phyloP scores from a whole-genome alignment of 208 protist species.

The Acanthamoeba lenticulata region DNA sequence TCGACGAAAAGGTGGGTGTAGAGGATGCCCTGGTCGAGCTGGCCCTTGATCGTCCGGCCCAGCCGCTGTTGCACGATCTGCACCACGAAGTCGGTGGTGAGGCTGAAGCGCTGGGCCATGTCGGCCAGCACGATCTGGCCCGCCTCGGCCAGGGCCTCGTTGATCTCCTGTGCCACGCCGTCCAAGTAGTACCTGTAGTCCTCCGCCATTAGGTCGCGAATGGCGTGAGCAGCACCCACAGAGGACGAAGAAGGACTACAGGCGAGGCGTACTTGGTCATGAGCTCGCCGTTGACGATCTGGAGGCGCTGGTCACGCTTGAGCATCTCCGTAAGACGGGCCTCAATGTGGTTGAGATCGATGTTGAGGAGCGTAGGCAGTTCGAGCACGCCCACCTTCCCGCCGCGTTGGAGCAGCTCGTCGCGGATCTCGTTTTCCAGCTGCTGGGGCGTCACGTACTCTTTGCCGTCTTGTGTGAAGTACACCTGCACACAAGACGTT shows the following conservation, averaged over 20 bases:
- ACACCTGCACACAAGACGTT: background rate
- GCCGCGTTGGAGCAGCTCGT: constrained; percentile 76
- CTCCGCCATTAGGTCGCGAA: background rate
- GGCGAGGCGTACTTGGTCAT: constrained; percentile 68
- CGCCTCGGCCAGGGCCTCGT: constrained; percentile 69
- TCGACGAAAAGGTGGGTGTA: constrained; percentile 78
- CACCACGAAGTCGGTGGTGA: constrained; percentile 75
- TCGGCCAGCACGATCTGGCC: constrained; percentile 77
- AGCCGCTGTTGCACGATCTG: constrained; percentile 66
- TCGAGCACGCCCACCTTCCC: constrained; percentile 80
- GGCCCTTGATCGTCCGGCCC: constrained; percentile 68
- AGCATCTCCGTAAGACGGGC: constrained; percentile 23
- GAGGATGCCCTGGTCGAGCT: constrained; percentile 68
- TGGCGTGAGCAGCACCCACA: background rate
- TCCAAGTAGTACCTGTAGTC: constrained; percentile 75
- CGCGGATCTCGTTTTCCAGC: constrained; percentile 80
- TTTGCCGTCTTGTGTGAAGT: constrained; percentile 80
- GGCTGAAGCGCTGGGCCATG: constrained; percentile 67
- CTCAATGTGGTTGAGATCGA: constrained; percentile 80
- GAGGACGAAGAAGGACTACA: background rate
- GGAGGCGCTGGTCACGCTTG: constrained; percentile 50
- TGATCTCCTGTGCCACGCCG: constrained; percentile 78
- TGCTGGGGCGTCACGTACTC: constrained; percentile 83
- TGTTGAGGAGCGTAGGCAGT: constrained; percentile 75
- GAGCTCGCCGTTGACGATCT: constrained; percentile 77